Percentiles rank a stretch among this genome's conserved stretches.
These are phyloP conservation scores for Vigna unguiculata DNA, from an alignment of 306 rosid genomes.

Conservation along the genomic window DNA sequence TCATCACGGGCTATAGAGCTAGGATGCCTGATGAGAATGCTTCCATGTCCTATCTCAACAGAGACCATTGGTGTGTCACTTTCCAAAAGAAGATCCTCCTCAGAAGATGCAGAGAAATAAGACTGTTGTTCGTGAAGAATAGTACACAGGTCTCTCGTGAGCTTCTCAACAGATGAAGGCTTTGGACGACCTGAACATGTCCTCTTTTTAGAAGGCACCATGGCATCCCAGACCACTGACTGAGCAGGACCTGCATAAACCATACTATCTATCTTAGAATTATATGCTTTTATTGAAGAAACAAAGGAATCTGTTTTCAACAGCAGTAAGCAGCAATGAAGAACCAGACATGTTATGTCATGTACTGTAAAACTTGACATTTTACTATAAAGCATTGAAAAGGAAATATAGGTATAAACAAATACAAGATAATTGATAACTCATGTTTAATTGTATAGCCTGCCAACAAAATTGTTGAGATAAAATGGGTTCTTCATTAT, in stretches of 20 bases:
- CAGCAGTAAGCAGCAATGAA: conserved; percentile 15
- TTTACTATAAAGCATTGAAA: conserved; percentile 12
- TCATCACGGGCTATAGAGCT: conserved; percentile 84
- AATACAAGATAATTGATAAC: conserved; percentile 1
- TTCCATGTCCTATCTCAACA: conserved; percentile 99
- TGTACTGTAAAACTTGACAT: conserved; percentile 31
- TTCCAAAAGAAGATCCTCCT: conserved; percentile 92
- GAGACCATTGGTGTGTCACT: conserved; percentile 99
- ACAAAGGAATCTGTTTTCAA: conserved; percentile 10
- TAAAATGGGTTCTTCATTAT: conserved; percentile 32
- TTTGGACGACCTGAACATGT: conserved; percentile 81
- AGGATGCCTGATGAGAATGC: conserved; percentile 95
- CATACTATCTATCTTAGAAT: conserved; percentile 50
- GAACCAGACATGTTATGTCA: conserved; percentile 6
- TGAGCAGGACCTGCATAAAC: conserved; percentile 84
- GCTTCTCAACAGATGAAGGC: conserved; percentile 90
- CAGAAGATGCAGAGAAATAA: conserved; percentile 84
- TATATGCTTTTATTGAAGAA: conserved; percentile 42
- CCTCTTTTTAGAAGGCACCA: conserved; percentile 91
- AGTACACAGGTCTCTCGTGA: conserved; percentile 85
- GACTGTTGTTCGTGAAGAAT: conserved; percentile 94
- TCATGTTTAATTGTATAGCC: conserved; percentile 12
- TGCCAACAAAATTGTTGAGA: conserved; percentile 20
- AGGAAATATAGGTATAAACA: not conserved
- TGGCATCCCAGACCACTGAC: conserved; percentile 88